phyloP scores from a whole-genome alignment of 164 flowering plant genomes.

The Piper betle region DNA sequence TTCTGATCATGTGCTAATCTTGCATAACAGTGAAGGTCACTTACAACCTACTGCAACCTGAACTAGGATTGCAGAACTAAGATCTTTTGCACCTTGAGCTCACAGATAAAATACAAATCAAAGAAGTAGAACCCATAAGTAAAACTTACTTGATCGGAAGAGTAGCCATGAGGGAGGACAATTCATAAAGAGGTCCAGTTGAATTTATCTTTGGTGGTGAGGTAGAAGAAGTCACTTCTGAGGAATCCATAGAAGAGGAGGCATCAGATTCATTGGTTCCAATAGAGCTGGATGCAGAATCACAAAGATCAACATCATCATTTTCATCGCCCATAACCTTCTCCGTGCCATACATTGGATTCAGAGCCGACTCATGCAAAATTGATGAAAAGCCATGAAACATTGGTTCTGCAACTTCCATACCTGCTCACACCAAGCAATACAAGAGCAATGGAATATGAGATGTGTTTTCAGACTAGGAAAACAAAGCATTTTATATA shows the following conservation, averaged over 20 bases:
- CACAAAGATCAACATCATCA: constrained; percentile 10
- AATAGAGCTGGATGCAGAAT: constrained; percentile 15
- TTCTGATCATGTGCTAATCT: no score
- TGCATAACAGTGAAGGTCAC: no score
- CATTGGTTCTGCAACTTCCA: constrained; percentile 14
- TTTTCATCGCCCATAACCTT: neutral
- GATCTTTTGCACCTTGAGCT: neutral
- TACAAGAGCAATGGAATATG: neutral
- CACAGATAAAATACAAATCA: neutral
- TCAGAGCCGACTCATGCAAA: neutral
- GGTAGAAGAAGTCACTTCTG: constrained; percentile 33
- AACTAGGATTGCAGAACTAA: neutral
- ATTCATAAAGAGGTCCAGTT: constrained; percentile 56
- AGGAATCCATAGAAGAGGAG: constrained; percentile 30
- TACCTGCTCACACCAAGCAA: neutral
- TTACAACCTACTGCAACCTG: neutral
- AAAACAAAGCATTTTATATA: no score
- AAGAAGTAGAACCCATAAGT: neutral
- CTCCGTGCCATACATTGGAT: neutral
- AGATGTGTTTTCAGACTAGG: no score
- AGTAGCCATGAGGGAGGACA: constrained; percentile 62
- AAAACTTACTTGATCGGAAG: constrained; percentile 71
- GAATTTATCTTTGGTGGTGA: constrained; percentile 9
- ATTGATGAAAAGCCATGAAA: constrained; percentile 7
- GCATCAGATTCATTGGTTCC: constrained; percentile 20